phyloP scores from a whole-genome alignment of 768 basidiomycete species.

The Hericium coralloides region DNA sequence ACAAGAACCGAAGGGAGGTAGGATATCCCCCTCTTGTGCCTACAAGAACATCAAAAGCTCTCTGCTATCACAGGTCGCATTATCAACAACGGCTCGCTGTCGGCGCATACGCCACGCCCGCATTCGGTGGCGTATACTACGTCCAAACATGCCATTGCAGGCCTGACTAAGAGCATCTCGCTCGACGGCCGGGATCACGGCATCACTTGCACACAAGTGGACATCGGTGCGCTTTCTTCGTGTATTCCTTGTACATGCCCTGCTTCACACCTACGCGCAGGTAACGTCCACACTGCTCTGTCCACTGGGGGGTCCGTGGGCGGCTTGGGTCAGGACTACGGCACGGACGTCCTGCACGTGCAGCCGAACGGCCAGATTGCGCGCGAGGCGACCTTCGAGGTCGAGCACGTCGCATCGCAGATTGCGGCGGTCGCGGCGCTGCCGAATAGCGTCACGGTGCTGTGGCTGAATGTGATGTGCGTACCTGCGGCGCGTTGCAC shows the following conservation, averaged over 20 bases:
- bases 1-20: constrained; percentile 39
- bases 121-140: constrained; percentile 56
- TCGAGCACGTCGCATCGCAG: constrained; percentile 59
- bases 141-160: constrained; percentile 74
- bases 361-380: constrained; percentile 59
- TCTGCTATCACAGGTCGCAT: constrained; percentile 44
- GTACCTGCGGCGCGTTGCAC: neutral
- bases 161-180: constrained; percentile 66
- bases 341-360: constrained; percentile 52
- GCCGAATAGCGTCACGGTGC: constrained; percentile 59
- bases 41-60: neutral
- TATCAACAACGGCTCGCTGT: constrained; percentile 81
- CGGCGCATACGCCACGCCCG: constrained; percentile 64
- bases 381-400: constrained; percentile 62
- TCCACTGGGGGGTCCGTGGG: constrained; percentile 35
- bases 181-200: neutral
- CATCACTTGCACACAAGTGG: neutral
- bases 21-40: neutral
- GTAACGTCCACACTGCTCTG: neutral
- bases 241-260: too few species aligned
- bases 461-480: constrained; percentile 69
- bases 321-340: constrained; percentile 58
- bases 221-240: neutral
- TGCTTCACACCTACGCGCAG: neutral
- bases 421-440: constrained; percentile 65